Base-by-base conservation (phyloP, 495 filamentous ascomycete species). In the Parachaetomium inaequale region DNA sequence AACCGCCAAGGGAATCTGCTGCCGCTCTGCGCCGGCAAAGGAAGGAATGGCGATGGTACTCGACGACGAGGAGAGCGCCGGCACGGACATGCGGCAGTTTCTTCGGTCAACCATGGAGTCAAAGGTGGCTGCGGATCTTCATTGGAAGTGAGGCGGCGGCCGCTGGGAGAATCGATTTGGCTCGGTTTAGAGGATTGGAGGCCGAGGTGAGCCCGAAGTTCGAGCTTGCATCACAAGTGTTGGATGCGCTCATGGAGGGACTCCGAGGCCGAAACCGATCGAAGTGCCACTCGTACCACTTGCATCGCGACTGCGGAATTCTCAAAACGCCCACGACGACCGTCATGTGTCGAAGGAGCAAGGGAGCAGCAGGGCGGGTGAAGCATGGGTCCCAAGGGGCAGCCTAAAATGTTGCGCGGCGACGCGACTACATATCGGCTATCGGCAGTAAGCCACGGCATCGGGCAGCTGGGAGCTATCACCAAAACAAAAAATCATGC, bases 1-100 rank as follows among this genome's bases (percentile, higher is more conserved):
- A 66, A 77, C 78, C 52, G 91, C 88, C 32, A 77, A 84, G 66
- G 69, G 74, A 28, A 81, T 84, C 46, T 96, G 91, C 74, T 85
- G 82, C 62, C 79, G 75, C 28, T 63, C 72, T 25, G 58, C 62
- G 21, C 38, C 63, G 42, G 70, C 69, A n/a, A 74, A 69, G 56
- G 68, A 77, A 0, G 81, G 80, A 50, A 78, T 75, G 36, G 83
- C 87, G 12, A 74, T 70, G 69, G 71, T 74, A 69, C 67, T 77
- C 64, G 73, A 75, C 63, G 76, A 77, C 68, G 74, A 74, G 59
- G 67, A 70, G 61, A 46, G 63, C 60, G 68, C 65, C 55, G 70
- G 69, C 38, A 73, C 76, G 51, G 76, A 79, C 58, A 63, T 89
- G 67, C 80, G 81, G 62, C 76, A 78, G 21, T 85, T 90, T 66